A percentile compares a stretch with the other conserved stretches of the same genome.
Conservation (phyloP, 345 rosid genomes). For the Ceriops zippeliana region DNA sequence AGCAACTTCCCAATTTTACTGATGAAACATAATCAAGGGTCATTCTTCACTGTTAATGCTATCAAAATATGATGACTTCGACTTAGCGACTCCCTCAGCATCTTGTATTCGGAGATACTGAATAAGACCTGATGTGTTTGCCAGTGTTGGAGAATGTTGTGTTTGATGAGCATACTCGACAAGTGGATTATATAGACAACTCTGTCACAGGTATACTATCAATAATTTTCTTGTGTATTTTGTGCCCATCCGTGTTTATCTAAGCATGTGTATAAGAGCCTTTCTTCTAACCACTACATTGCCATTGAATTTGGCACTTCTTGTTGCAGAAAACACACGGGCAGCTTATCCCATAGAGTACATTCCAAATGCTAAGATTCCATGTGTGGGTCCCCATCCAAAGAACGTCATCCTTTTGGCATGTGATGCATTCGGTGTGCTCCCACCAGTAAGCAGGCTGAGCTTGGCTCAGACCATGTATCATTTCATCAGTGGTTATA, state of each 20-base stretch:
- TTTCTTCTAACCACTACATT: neutral
- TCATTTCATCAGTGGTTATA: slow-evolving; percentile 34
- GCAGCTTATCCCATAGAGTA: slow-evolving; percentile 36
- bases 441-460: slow-evolving; percentile 39
- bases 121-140: slow-evolving; percentile 3
- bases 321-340: slow-evolving; percentile 31
- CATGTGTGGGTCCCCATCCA: slow-evolving; percentile 33
- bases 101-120: neutral
- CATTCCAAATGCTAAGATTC: slow-evolving; percentile 34
- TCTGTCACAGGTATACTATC: slow-evolving; percentile 68
- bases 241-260: no score
- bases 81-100: neutral
- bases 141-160: slow-evolving; percentile 92
- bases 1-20: neutral
- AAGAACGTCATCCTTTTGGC: slow-evolving; percentile 34
- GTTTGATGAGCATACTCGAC: slow-evolving; percentile 86
- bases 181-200: slow-evolving; percentile 80
- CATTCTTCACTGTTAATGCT: neutral
- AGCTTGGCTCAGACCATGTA: slow-evolving; percentile 35
- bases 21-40: neutral
- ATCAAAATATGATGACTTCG: neutral
- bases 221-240: no score
- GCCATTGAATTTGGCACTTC: neutral
- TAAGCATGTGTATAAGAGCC: neutral
- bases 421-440: slow-evolving; percentile 36